Evolutionary conservation across 2,329 filamentous ascomycete genomes (phyloP), one percentile per base, ranked within the genome.

Genomic region (Fusarium praegraminearum): DNA sequence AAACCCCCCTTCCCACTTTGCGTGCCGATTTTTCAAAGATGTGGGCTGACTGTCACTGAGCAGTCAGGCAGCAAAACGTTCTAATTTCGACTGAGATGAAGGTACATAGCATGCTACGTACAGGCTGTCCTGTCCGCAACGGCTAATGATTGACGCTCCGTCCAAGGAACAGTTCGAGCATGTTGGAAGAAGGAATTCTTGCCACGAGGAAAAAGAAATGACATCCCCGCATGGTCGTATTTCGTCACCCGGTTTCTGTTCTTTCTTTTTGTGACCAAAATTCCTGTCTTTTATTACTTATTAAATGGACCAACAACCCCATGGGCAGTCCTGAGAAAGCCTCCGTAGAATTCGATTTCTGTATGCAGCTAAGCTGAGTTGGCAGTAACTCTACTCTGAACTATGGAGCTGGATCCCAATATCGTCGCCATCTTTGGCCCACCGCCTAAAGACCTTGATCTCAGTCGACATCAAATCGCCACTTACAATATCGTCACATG

Each of bases 381-480:
- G 11, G 15, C 5, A 4, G 3, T 10, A 22, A 18, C 47, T 57
- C 38, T 9, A 1, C 4, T 22, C 9, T 33, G 7, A 45, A 16
- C 38, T 16, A 33, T 44, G 51, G 38, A 45, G 45, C 10, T 52
- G 13, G 61, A 64, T 3, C 59, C 59, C 12, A 64, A 58, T 8
- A 64, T 64, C 9, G 44, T 58, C 9, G 59, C 59, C 44, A 49
- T 64, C 11, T 64, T 64, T 40, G 61, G 61, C 2, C 61, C 59
- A 2, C 61, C 61, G 2, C 61, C 61, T 0, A 5, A 64, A 7
- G 59, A 46, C 5, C 38, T 64, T 16, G 38, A 64, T 35, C 59
- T 64, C 1, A 20, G 30, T 1, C 40, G 45, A 1, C 28, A 50
- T 32, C 44, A 58, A 8, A 30, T 58, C 16, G 35, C 44, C 0